Percentiles rank a stretch among this genome's conserved stretches.
Evolutionary conservation across 1,284 basidiomycete genomes (phyloP).

Genomic region (Melampsora allii-populina): DNA sequence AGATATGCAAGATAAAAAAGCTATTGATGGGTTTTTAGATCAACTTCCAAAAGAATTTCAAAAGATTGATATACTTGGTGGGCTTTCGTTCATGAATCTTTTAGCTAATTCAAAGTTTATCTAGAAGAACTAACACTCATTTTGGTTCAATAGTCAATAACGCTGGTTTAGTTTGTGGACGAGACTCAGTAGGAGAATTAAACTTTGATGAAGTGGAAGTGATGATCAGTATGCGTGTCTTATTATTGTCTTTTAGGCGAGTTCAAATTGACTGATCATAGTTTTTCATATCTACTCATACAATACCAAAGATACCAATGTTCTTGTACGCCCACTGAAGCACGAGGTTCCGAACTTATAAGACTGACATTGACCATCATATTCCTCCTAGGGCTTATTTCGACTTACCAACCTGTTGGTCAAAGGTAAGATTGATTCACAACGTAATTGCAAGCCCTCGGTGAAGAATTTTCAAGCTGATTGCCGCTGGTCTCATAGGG

Average conservation of each 20-base stretch:
- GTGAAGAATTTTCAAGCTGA: neutral
- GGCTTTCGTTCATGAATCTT: neutral
- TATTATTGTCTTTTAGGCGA: slow-evolving; percentile 22
- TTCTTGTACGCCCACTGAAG: neutral
- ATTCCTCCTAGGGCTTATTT: slow-evolving; percentile 31
- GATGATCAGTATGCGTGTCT: slow-evolving; percentile 43
- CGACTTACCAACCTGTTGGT: slow-evolving; percentile 33
- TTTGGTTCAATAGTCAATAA: slow-evolving; percentile 17
- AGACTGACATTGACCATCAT: neutral
- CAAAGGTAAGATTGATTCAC: slow-evolving; percentile 13
- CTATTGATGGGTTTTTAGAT: slow-evolving; percentile 33
- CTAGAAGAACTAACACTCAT: slow-evolving; percentile 50
- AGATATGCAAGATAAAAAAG: slow-evolving; percentile 65
- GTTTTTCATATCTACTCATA: neutral
- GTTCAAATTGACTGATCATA: neutral
- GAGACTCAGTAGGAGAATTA: slow-evolving; percentile 34
- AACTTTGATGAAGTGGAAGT: slow-evolving; percentile 36
- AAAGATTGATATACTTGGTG: slow-evolving; percentile 34
- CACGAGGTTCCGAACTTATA: neutral
- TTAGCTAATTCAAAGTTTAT: slow-evolving; percentile 60
- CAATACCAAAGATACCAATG: neutral
- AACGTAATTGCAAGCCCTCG: neutral
- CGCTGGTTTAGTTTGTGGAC: slow-evolving; percentile 31
- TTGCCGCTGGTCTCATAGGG: slow-evolving; percentile 56
- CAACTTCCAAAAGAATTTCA: slow-evolving; percentile 6